phyloP scores from a whole-genome alignment of 2,329 filamentous ascomycete genomes.

The Hypocreales sp. region DNA sequence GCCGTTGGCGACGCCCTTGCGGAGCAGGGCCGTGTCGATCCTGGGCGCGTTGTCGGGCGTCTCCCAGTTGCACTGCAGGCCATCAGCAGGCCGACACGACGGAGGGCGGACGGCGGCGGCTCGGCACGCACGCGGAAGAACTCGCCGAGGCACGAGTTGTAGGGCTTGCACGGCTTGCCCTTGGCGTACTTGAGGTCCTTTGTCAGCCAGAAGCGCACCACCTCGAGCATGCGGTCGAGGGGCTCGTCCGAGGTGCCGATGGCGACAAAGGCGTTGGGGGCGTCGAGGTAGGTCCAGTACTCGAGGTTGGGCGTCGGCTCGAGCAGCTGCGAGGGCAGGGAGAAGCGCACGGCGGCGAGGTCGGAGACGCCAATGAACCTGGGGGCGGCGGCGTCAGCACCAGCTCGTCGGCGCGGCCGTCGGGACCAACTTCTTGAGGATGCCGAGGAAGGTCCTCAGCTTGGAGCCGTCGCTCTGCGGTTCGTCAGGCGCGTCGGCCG shows the following conservation, averaged over 20 bases:
- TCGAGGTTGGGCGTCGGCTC: constrained; percentile 95
- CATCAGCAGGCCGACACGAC: no score
- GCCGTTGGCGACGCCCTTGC: constrained; percentile 20
- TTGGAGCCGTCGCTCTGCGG: constrained; percentile 67
- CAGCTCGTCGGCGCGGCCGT: not conserved
- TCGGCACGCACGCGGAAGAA: constrained; percentile 74
- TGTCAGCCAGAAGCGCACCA: constrained; percentile 94
- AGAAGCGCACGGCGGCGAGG: constrained; percentile 91
- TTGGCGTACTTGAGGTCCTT: constrained; percentile 99
- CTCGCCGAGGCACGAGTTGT: constrained; percentile 92
- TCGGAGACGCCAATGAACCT: constrained; percentile 95
- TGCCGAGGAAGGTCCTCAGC: constrained; percentile 74
- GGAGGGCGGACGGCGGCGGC: no score
- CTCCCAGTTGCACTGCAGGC: constrained; percentile 76
- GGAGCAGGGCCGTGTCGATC: constrained; percentile 35
- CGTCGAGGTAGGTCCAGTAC: constrained; percentile 97
- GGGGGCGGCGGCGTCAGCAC: constrained; percentile 3
- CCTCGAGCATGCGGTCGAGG: constrained; percentile 86
- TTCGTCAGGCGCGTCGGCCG: constrained; percentile 24
- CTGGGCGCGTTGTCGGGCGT: constrained; percentile 62
- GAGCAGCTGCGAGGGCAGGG: constrained; percentile 83
- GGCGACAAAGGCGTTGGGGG: constrained; percentile 73
- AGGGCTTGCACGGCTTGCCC: constrained; percentile 96
- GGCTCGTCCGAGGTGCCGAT: constrained; percentile 83
- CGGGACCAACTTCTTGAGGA: constrained; percentile 63